Evolutionary conservation across 441 rosid species (phyloP), one percentile per base, ranked within the genome.

Genomic region (Pelargonium citronellum): DNA sequence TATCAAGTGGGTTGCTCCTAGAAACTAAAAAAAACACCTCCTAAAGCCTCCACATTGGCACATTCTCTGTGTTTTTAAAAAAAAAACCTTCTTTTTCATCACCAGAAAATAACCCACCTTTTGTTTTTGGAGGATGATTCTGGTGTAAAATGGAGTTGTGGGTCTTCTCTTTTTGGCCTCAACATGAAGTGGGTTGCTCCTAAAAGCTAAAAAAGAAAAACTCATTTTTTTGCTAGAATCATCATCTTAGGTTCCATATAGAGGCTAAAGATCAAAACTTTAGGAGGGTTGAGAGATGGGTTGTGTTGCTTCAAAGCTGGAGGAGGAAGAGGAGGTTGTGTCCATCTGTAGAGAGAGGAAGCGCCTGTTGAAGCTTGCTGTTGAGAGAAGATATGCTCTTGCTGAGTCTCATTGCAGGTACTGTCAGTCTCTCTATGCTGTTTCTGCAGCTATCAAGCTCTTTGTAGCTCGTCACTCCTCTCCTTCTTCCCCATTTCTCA

Each of bases 351-450:
- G 84, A 76, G 96, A 91, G 75, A 88, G 98, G 70, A 94, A 91
- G 64, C 77, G 79, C 44, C 87, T 80, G 43, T 74, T 91, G 49
- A 94, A 94, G 81, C 84, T 85, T 39, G 97, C 91, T 12, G 89
- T 88, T 1, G 86, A 89, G 79, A 86, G 87, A 67, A 87, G 97
- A 79, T 80, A 78, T 77, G 87, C 84, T 71, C 84, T 94, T 51
- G 97, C 98, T 19, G 93, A 87, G 60, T 87, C 98, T 53, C 98
- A 94, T 77, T 88, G 89, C 73, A 81, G 86, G 78, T 94, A 94
- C 80, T 89, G 84, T 74, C 93, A 94, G 77, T 84, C 98, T 73
- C 86, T 94, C 1, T 87, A 83, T 68, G 98, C 93, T 60, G 97
- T 91, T 11, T 81, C 93, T 7, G 95, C 96, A 13, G 90, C 95